phyloP scores from a whole-genome alignment of 164 flowering plant genomes.

The Echeveria elegans region DNA sequence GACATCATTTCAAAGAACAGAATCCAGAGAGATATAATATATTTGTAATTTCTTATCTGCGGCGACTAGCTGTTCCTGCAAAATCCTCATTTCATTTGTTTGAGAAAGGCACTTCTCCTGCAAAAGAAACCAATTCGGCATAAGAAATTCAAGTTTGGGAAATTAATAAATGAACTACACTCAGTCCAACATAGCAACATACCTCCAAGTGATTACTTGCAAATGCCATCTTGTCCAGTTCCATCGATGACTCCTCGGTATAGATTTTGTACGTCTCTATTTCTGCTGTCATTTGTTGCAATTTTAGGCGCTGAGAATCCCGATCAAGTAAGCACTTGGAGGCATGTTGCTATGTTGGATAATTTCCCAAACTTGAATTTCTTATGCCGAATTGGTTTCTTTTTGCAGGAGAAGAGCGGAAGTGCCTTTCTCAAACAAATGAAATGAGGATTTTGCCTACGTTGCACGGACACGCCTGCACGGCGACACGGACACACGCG shows the following conservation, averaged over 20 bases:
- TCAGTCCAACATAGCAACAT: neutral
- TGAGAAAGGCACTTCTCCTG: slow-evolving; percentile 65
- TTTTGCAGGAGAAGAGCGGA: slow-evolving; percentile 54
- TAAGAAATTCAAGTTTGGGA: neutral
- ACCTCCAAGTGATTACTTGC: too few relatives aligned
- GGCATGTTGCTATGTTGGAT: neutral
- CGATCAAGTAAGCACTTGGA: too few relatives aligned
- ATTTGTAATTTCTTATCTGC: slow-evolving; percentile 70
- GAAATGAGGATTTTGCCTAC: slow-evolving; percentile 41
- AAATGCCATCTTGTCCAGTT: slow-evolving; percentile 12
- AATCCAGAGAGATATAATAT: too few relatives aligned
- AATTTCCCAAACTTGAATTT: neutral
- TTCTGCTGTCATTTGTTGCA: too few relatives aligned
- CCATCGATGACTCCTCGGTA: slow-evolving; percentile 43
- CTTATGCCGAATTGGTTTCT: neutral
- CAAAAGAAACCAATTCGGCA: slow-evolving; percentile 8
- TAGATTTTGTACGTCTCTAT: too few relatives aligned
- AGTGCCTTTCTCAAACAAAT: slow-evolving; percentile 44
- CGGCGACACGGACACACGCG: too few relatives aligned
- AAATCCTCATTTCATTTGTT: slow-evolving; percentile 31
- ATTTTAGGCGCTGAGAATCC: too few relatives aligned
- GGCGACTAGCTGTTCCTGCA: slow-evolving; percentile 51
- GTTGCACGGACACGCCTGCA: too few relatives aligned
- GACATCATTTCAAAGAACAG: too few relatives aligned
- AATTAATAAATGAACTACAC: neutral